A percentile compares a stretch with the other conserved stretches of the same genome.
Conservation (phyloP, 1,284 basidiomycete species). For the Tilletia setariae region DNA sequence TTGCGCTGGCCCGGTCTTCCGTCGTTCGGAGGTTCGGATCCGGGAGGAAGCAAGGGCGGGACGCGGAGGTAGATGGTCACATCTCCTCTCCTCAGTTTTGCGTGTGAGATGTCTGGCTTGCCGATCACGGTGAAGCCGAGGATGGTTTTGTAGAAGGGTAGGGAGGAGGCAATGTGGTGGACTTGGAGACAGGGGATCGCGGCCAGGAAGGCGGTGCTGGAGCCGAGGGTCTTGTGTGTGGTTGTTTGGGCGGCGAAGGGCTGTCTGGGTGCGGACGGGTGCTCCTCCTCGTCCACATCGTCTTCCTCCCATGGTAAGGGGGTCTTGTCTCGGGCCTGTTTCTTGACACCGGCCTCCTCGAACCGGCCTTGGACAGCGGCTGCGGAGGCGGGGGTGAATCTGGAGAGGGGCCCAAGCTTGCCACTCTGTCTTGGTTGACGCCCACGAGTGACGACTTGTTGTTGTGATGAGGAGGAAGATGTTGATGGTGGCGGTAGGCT, state of each 20-base stretch:
- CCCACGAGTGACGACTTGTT: background rate
- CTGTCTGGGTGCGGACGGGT: background rate
- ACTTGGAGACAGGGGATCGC: conserved; percentile 13
- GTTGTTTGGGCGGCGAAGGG: background rate
- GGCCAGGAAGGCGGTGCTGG: conserved; percentile 1
- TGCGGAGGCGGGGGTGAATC: background rate
- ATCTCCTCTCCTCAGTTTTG: conserved; percentile 6
- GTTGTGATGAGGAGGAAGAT: background rate
- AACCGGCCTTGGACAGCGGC: background rate
- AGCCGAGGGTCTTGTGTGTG: conserved; percentile 13
- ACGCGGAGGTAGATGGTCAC: conserved; percentile 16
- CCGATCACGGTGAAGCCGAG: conserved; percentile 16
- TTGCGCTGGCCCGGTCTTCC: conserved; percentile 1
- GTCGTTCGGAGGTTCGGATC: background rate
- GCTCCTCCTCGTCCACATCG: conserved; percentile 12
- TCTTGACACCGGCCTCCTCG: background rate
- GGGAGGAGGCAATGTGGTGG: conserved; percentile 1
- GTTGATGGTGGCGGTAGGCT: background rate
- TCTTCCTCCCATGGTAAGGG: conserved; percentile 13
- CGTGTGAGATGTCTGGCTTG: conserved; percentile 14
- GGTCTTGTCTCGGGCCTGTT: background rate
- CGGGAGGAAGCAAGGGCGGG: conserved; percentile 3
- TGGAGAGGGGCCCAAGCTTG: background rate
- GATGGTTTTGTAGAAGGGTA: conserved; percentile 16
- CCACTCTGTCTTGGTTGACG: background rate